Base-by-base conservation (phyloP, 495 filamentous ascomycete genomes). In the Penicillium tannophilum region DNA sequence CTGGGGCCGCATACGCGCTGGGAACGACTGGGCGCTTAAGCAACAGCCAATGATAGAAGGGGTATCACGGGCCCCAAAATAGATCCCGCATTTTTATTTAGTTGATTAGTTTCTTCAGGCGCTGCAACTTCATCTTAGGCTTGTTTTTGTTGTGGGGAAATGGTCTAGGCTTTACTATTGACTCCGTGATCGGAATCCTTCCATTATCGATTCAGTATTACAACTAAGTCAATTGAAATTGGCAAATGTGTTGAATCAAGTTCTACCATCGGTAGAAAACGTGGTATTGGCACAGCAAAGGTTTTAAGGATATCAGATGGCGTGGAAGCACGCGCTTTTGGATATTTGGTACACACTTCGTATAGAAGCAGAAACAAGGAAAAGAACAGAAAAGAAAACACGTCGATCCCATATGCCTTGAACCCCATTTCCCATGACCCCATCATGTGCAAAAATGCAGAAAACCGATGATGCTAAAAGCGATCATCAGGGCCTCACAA, bases 261-360 rank as follows among this genome's bases (percentile, higher is more conserved):
- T 12, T 52, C 31, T 19, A 16, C 31, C 30, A 6, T 35, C 12
- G 23, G 23, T 20, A 36, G 28, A 39, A 39, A 49, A 31, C 10
- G 16, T 49, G 26, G 26, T 49, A 49, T 49, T 49, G 46, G 46
- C 46, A 49, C 46, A 58, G 43, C 54, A 56, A 30, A 45, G 49
- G 46, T 17, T 39, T 51, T 28, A 24, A 47, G 53, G 57, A 46
- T 59, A 54, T 50, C 53, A 23, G 36, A 51, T 51, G 49, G 54
- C 57, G 51, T 58, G 55, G 9, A 23, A 33, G 31, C 30, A 54
- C 58, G 43, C 62, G 55, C 50, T 57, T 64, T 63, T 60, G 61
- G 42, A 55, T 61, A 62, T 69, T 63, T 64, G 60, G 47, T 64
- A 60, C 63, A 71, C 56, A 63, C 45, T 63, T 55, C 48, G 23